A percentile compares a stretch with the other conserved stretches of the same genome.
Conservation (phyloP, 768 basidiomycete genomes). For the Crepidotus variabilis region DNA sequence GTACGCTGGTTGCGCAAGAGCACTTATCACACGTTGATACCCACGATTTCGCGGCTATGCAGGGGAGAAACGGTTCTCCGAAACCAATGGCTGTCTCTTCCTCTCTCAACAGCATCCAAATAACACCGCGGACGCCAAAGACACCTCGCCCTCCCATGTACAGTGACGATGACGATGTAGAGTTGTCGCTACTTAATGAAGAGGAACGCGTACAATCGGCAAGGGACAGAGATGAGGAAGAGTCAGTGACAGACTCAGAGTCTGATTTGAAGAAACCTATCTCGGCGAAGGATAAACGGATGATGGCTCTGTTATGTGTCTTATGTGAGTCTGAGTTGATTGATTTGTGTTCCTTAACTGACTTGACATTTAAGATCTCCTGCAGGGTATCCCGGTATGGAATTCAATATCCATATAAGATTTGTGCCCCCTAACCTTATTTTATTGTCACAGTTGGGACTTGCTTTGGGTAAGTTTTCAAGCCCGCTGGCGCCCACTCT, state of each 20-base stretch:
- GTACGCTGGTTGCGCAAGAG: neutral
- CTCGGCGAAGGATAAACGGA: constrained; percentile 74
- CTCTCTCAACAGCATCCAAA: constrained; percentile 55
- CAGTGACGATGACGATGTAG: constrained; percentile 50
- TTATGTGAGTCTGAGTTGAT: constrained; percentile 61
- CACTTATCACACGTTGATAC: neutral
- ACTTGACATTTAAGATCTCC: constrained; percentile 45
- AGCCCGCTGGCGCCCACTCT: neutral
- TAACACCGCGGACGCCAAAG: constrained; percentile 51
- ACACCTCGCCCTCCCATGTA: constrained; percentile 32
- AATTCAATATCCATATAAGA: constrained; percentile 3
- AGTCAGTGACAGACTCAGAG: constrained; percentile 19
- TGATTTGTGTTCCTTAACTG: constrained; percentile 4
- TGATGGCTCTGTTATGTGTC: constrained; percentile 80
- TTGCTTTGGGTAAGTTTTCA: constrained; percentile 69
- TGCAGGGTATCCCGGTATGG: constrained; percentile 89
- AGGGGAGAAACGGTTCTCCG: constrained; percentile 26
- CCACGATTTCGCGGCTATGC: constrained; percentile 31
- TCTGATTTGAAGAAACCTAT: constrained; percentile 44
- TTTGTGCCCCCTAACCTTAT: constrained; percentile 8
- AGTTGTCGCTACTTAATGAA: constrained; percentile 57
- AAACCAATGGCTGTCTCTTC: constrained; percentile 53
- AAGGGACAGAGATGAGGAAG: constrained; percentile 35
- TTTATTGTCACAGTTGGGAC: constrained; percentile 54
- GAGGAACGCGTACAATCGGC: constrained; percentile 48